Percentiles rank a stretch among this genome's conserved stretches.
These are phyloP conservation scores for Spatholobus suberectus DNA, from an alignment of 306 rosid species.

Conservation along the genomic window DNA sequence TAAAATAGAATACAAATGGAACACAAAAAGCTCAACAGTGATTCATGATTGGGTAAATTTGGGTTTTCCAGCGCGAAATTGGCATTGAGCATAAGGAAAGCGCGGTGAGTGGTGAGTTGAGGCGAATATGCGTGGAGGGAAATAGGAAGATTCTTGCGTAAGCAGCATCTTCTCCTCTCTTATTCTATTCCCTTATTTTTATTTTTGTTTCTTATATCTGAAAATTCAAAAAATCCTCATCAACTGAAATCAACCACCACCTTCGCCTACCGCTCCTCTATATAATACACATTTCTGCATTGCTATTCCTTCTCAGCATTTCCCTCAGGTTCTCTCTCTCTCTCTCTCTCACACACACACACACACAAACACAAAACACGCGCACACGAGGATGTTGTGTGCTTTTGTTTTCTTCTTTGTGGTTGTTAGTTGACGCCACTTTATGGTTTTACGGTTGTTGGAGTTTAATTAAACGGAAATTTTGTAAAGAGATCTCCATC, in stretches of 20 bases:
- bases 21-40: not conserved
- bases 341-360: not conserved
- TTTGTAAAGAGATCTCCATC: not conserved
- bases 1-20: not conserved
- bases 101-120: not conserved
- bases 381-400: not conserved
- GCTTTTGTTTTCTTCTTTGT: not conserved
- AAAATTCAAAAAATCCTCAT: not conserved
- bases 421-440: not conserved
- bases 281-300: not conserved
- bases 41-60: not conserved
- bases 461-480: not conserved
- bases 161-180: constrained; percentile 56
- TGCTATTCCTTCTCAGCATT: constrained; percentile 28
- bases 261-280: constrained; percentile 3
- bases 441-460: not conserved
- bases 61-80: constrained; percentile 11
- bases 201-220: constrained; percentile 4
- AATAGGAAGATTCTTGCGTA: constrained; percentile 57
- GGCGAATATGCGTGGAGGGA: constrained; percentile 58
- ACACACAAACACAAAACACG: not conserved
- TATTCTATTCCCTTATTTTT: constrained; percentile 40
- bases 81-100: not conserved
- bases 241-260: constrained; percentile 41
- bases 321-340: constrained; percentile 53